These are phyloP conservation scores for Trichoderma sp. DNA, from an alignment of 2,329 filamentous ascomycete genomes.

Conservation along the genomic window DNA sequence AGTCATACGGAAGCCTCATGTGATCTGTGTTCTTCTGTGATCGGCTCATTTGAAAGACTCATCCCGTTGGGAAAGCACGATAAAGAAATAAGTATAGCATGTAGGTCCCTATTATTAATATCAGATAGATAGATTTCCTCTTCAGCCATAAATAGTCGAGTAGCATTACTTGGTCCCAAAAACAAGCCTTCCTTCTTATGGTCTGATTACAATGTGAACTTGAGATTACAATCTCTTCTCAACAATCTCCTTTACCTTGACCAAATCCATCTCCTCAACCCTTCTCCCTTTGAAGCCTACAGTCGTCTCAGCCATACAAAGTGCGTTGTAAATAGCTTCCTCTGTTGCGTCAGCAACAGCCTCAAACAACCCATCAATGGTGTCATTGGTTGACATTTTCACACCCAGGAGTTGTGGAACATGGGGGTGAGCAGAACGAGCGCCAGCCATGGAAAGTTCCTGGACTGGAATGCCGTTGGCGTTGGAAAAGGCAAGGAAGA, in stretches of 20 bases:
- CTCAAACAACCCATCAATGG: constrained; percentile 61
- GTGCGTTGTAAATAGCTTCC: constrained; percentile 63
- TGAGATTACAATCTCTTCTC: constrained; percentile 32
- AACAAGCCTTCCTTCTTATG: background rate
- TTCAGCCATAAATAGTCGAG: background rate
- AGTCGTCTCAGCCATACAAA: constrained; percentile 60
- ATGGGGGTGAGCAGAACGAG: background rate
- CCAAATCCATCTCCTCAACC: constrained; percentile 50
- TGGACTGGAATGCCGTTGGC: constrained; percentile 48
- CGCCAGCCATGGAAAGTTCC: constrained; percentile 20
- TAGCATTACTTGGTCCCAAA: background rate
- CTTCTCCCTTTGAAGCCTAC: constrained; percentile 50
- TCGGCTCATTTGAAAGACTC: background rate
- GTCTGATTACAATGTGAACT: background rate
- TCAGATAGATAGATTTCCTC: background rate
- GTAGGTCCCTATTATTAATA: background rate
- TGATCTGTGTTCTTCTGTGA: background rate
- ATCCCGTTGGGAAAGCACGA: background rate
- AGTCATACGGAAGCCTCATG: background rate
- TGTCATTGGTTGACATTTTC: constrained; percentile 50
- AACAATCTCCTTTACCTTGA: constrained; percentile 47
- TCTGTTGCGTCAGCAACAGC: constrained; percentile 62
- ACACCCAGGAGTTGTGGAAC: constrained; percentile 2
- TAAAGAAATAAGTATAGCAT: background rate
- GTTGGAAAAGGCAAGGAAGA: constrained; percentile 67